phyloP scores from a whole-genome alignment of 2,329 filamentous ascomycete species.

The Aspergillus sp. region DNA sequence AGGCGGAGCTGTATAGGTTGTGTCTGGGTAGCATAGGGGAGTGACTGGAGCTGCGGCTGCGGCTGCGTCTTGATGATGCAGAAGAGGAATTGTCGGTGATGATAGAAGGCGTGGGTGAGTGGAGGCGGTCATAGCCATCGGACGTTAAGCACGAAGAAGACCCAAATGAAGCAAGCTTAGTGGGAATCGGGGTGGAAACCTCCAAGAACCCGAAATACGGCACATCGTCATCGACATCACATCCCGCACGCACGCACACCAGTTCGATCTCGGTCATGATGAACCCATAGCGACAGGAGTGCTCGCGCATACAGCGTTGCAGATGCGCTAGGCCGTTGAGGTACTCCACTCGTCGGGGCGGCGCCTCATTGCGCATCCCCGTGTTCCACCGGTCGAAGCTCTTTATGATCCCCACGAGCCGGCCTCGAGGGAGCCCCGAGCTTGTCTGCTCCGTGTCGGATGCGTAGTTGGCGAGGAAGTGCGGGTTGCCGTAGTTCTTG shows the following conservation, averaged over 20 bases:
- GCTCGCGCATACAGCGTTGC: conserved; percentile 87
- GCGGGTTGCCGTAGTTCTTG: conserved; percentile 39
- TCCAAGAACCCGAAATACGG: conserved; percentile 89
- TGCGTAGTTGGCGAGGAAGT: conserved; percentile 48
- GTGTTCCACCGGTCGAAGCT: conserved; percentile 93
- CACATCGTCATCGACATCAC: conserved; percentile 48
- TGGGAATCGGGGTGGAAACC: conserved; percentile 51
- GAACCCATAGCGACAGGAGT: conserved; percentile 88
- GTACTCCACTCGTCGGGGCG: conserved; percentile 80
- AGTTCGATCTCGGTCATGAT: conserved; percentile 95
- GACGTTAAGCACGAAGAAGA: background rate
- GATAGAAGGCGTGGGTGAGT: conserved; percentile 23
- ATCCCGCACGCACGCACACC: conserved; percentile 75
- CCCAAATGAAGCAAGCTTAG: conserved; percentile 35
- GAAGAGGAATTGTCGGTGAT: conserved; percentile 17
- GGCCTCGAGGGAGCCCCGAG: conserved; percentile 47
- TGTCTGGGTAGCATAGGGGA: background rate
- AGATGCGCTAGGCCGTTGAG: conserved; percentile 77
- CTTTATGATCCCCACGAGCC: conserved; percentile 78
- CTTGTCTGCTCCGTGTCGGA: conserved; percentile 43
- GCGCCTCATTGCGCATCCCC: conserved; percentile 78
- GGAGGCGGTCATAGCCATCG: background rate
- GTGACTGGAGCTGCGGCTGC: conserved; percentile 9
- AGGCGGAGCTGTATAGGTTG: background rate
- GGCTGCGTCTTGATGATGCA: conserved; percentile 17